These are phyloP conservation scores for Haplographium delicatum DNA, from an alignment of 495 filamentous ascomycete genomes.

Conservation along the genomic window DNA sequence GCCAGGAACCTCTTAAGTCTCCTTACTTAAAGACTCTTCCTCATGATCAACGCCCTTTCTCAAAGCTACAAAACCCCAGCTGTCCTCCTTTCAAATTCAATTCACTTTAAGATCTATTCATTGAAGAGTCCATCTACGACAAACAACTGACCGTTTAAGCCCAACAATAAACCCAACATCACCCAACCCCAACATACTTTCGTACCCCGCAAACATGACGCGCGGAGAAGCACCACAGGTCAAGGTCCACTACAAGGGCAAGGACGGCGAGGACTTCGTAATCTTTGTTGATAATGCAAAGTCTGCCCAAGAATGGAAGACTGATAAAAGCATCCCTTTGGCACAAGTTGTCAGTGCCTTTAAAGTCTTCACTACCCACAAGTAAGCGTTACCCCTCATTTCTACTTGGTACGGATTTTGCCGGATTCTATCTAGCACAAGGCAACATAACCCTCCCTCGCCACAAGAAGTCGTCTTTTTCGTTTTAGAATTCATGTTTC, in stretches of 20 bases:
- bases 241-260: conserved; percentile 91
- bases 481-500: background rate
- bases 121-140: background rate
- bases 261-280: conserved; percentile 82
- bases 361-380: conserved; percentile 87
- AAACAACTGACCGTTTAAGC: too few relatives aligned
- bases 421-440: too few relatives aligned
- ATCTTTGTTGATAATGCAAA: conserved; percentile 77
- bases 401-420: background rate
- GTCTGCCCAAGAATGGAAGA: conserved; percentile 73
- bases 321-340: conserved; percentile 71
- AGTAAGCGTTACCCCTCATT: conserved; percentile 53
- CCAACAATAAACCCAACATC: background rate
- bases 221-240: conserved; percentile 67
- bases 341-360: conserved; percentile 81
- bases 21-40: too few relatives aligned
- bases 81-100: background rate
- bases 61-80: conserved; percentile 23
- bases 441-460: too few relatives aligned
- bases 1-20: conserved; percentile 14
- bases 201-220: conserved; percentile 51
- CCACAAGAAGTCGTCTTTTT: too few relatives aligned
- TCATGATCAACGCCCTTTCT: background rate
- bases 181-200: background rate
- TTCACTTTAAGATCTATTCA: background rate